These are phyloP conservation scores for Aspergillus latus DNA, from an alignment of 2,329 filamentous ascomycete species.

Conservation along the genomic window DNA sequence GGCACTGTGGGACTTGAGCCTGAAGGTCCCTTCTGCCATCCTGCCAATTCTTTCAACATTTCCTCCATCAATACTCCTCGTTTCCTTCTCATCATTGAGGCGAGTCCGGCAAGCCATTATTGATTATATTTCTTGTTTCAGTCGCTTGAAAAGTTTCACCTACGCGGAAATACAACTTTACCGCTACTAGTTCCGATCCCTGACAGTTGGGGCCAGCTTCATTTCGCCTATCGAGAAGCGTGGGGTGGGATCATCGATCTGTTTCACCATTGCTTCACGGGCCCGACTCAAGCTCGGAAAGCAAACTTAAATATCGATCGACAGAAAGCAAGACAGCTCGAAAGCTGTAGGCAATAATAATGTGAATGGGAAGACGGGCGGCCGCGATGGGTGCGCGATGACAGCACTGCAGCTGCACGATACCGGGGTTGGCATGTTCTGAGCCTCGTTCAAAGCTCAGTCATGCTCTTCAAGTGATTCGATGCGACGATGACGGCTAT, in stretches of 20 bases:
- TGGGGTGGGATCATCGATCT: constrained; percentile 13
- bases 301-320: constrained; percentile 12
- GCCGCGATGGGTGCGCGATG: not conserved
- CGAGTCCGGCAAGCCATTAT: not conserved
- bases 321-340: not conserved
- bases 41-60: not conserved
- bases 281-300: constrained; percentile 14
- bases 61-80: not conserved
- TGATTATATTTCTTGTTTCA: constrained; percentile 3
- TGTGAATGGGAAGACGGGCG: not conserved
- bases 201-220: constrained; percentile 12
- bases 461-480: not conserved
- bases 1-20: not conserved
- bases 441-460: not conserved
- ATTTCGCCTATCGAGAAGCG: constrained; percentile 12
- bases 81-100: not conserved
- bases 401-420: not conserved
- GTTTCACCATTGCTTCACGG: constrained; percentile 27
- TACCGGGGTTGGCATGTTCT: not conserved
- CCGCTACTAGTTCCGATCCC: constrained; percentile 9
- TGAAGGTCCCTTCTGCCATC: not conserved
- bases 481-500: not conserved
- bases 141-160: constrained; percentile 11
- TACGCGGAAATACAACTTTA: not conserved
- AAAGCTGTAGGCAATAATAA: not conserved